phyloP scores from a whole-genome alignment of 2,329 filamentous ascomycete genomes.

The Cladosporium colombiae region DNA sequence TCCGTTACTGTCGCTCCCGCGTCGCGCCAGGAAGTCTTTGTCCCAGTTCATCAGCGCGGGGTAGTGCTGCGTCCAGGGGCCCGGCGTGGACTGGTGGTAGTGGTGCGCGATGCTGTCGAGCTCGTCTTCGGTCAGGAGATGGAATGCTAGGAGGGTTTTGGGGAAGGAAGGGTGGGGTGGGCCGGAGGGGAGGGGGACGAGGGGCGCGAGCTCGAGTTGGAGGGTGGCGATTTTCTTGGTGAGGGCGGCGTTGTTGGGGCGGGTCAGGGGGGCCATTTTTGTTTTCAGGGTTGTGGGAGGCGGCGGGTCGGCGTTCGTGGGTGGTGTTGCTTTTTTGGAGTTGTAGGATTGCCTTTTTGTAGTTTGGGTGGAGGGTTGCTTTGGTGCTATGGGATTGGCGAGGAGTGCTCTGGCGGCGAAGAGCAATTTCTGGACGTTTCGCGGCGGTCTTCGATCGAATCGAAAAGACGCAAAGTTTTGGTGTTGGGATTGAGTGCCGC shows the following conservation, averaged over 20 bases:
- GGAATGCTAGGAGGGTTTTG: constrained; percentile 67
- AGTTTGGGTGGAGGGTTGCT: neutral
- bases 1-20: neutral
- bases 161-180: constrained; percentile 67
- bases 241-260: constrained; percentile 45
- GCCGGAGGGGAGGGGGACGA: constrained; percentile 60
- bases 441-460: neutral
- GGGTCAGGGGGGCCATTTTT: constrained; percentile 36
- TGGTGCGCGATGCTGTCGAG: constrained; percentile 70
- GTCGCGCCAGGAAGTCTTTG: constrained; percentile 39
- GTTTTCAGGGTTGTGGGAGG: neutral
- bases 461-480: neutral
- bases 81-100: constrained; percentile 69
- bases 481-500: neutral
- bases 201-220: constrained; percentile 64
- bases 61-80: constrained; percentile 59
- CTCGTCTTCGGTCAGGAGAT: constrained; percentile 70
- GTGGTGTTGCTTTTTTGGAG: no score
- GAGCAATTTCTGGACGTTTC: neutral
- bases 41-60: constrained; percentile 69
- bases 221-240: constrained; percentile 65
- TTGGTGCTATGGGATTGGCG: no score
- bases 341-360: neutral
- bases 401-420: neutral
- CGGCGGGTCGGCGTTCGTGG: neutral